Conservation (phyloP, 441 rosid genomes). For the Brassica balearica region DNA sequence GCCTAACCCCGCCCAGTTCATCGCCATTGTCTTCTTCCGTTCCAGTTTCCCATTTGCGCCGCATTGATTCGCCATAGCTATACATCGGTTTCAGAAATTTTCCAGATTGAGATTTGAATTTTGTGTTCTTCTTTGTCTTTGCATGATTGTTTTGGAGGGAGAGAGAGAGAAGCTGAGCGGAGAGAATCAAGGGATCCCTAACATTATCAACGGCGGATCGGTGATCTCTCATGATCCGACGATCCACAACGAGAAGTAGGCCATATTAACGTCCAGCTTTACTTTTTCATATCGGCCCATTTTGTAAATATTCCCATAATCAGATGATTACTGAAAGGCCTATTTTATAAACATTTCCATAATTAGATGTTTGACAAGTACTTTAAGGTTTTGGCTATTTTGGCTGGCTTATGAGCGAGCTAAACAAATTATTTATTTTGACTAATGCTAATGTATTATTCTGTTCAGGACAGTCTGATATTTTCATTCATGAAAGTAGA, state of each 20-base stretch:
- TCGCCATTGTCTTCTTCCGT: constrained; percentile 59
- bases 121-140: neutral
- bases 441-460: constrained; percentile 4
- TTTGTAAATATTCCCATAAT: neutral
- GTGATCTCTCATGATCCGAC: constrained; percentile 18
- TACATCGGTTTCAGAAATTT: constrained; percentile 23
- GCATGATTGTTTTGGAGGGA: constrained; percentile 38
- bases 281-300: constrained; percentile 15
- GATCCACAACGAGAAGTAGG: neutral
- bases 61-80: constrained; percentile 46
- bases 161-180: constrained; percentile 24
- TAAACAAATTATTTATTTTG: neutral
- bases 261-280: constrained; percentile 16
- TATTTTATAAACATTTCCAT: neutral
- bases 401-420: neutral
- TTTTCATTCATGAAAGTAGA: constrained; percentile 8
- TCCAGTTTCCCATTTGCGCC: constrained; percentile 47
- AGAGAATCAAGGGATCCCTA: constrained; percentile 39
- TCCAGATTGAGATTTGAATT: neutral
- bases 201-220: constrained; percentile 12
- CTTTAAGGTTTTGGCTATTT: neutral
- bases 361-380: neutral
- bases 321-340: constrained; percentile 13
- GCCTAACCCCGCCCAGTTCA: constrained; percentile 77
- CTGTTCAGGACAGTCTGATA: neutral